Evolutionary conservation across 202 grass and related monocot species (phyloP).

Genomic region (Digitaria exilis): DNA sequence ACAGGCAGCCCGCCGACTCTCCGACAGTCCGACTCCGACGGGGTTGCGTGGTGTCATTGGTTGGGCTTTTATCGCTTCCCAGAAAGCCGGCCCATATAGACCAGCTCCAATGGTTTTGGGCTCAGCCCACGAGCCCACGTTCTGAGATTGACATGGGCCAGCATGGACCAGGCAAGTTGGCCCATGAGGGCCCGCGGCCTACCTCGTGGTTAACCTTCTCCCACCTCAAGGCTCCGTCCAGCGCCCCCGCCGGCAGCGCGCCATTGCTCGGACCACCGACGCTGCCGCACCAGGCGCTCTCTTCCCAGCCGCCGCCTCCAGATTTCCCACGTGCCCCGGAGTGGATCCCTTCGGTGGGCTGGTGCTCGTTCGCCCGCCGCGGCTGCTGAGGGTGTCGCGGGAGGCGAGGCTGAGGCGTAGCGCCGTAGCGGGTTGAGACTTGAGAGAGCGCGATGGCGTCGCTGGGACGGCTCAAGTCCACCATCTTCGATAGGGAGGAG

Average conservation of each 20-base stretch:
- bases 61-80: too few species aligned
- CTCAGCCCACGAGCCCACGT: background rate
- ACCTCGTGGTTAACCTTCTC: background rate
- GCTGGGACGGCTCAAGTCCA: slow-evolving; percentile 62
- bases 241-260: background rate
- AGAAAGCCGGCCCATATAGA: too few species aligned
- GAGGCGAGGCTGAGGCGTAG: background rate
- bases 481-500: slow-evolving; percentile 71
- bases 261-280: background rate
- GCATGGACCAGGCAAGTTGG: background rate
- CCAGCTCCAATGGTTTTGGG: too few species aligned
- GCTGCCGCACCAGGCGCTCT: background rate
- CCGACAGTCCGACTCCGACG: too few species aligned
- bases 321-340: background rate
- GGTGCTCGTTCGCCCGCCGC: too few species aligned
- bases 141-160: too few species aligned
- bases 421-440: too few species aligned
- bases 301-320: background rate
- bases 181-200: background rate
- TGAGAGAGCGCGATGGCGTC: slow-evolving; percentile 53
- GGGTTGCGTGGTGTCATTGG: too few species aligned
- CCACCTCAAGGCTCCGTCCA: background rate
- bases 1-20: too few species aligned
- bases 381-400: too few species aligned
- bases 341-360: background rate